Evolutionary conservation across 1,284 basidiomycete genomes (phyloP).

Genomic region (Ceratobasidium theobromae): DNA sequence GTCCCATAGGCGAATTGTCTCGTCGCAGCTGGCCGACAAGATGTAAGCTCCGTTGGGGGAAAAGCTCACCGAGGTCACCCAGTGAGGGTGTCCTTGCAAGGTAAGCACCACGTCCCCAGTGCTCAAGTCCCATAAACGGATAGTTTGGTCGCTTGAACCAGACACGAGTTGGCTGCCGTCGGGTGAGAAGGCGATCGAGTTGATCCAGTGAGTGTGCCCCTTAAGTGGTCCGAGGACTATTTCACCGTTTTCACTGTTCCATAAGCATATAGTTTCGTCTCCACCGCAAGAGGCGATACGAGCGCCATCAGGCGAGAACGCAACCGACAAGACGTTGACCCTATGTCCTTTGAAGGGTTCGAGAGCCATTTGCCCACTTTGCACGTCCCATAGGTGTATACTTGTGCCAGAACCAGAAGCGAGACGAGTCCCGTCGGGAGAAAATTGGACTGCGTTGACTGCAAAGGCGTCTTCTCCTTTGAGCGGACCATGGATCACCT

Average conservation of each 20-base stretch:
- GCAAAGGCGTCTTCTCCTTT: too few species aligned
- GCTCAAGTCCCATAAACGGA: neutral
- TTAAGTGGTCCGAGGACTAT: neutral
- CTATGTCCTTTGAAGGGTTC: neutral
- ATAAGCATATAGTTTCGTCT: slow-evolving; percentile 12
- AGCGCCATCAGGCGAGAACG: slow-evolving; percentile 17
- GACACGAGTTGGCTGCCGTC: neutral
- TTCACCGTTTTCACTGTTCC: slow-evolving; percentile 12
- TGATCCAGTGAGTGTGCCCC: neutral
- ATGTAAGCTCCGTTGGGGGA: neutral
- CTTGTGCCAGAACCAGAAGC: neutral
- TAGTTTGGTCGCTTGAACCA: neutral
- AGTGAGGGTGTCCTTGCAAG: neutral
- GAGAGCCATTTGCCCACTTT: neutral
- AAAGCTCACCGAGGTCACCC: neutral
- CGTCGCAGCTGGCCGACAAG: neutral
- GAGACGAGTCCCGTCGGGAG: neutral
- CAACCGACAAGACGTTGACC: neutral
- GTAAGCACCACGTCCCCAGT: neutral
- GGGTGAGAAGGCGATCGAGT: neutral
- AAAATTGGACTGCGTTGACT: neutral
- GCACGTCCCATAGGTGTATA: neutral
- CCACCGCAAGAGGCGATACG: slow-evolving; percentile 8
- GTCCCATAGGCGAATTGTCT: neutral
- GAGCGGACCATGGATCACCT: neutral